Conservation (phyloP, 345 rosid species). For the Lepidium aucheri region DNA sequence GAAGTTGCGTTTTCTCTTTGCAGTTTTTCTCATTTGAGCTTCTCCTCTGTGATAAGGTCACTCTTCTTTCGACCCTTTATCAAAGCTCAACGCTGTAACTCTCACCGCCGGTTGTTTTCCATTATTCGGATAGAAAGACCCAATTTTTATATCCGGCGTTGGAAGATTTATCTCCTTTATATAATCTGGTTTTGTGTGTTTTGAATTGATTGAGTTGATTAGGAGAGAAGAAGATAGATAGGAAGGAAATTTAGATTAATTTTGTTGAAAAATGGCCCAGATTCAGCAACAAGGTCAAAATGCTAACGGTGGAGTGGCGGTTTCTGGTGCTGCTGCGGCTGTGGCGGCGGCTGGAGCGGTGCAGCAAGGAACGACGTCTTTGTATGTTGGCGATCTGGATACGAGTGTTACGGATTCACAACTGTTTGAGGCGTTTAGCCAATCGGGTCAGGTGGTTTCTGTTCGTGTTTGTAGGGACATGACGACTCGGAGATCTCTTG, state of each 20-base stretch:
- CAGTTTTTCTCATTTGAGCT: neutral
- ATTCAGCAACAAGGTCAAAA: constrained; percentile 57
- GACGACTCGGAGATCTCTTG: constrained; percentile 67
- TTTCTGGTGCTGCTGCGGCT: constrained; percentile 30
- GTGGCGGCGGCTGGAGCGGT: constrained; percentile 34
- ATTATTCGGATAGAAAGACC: constrained; percentile 21
- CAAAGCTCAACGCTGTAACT: constrained; percentile 19
- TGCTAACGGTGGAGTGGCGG: constrained; percentile 32
- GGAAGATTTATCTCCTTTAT: neutral
- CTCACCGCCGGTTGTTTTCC: constrained; percentile 30
- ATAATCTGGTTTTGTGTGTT: neutral
- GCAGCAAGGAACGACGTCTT: constrained; percentile 61
- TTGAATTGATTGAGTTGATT: constrained; percentile 10
- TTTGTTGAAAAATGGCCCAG: constrained; percentile 53
- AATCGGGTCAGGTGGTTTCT: constrained; percentile 69
- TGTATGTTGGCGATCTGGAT: constrained; percentile 88
- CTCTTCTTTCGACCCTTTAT: constrained; percentile 11
- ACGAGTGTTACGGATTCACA: constrained; percentile 58
- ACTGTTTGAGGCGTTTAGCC: constrained; percentile 65
- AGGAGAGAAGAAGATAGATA: constrained; percentile 1
- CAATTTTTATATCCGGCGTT: constrained; percentile 1
- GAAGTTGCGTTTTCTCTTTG: neutral
- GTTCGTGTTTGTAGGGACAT: constrained; percentile 84
- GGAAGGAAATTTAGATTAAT: neutral
- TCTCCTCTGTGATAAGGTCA: constrained; percentile 23